Evolutionary conservation across 2,329 filamentous ascomycete species (phyloP), one percentile per base, ranked within the genome.

Genomic region (Pseudopithomyces maydicus): DNA sequence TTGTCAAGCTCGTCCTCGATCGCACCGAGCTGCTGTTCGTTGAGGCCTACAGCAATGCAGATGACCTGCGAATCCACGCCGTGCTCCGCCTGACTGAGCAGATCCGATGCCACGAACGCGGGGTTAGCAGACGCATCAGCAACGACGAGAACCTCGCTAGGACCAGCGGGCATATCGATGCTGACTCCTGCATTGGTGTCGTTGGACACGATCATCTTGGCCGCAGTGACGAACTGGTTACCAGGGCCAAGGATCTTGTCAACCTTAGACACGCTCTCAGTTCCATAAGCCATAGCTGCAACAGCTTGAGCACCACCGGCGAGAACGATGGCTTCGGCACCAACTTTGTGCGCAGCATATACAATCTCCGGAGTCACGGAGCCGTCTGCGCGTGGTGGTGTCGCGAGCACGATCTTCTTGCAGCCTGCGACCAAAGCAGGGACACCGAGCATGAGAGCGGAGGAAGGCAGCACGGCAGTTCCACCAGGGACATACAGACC

Each of bases 191-290:
- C 95, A 58, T 92, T 96, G 43, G 95, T 98, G 74, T 99, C 95
- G 77, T 99, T 99, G 77, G 90, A 91, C 42, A 99, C 95, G 68
- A 93, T 85, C 95, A 99, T 99, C 85, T 99, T 99, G 51, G 91
- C 95, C 0, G 95, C 95, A 0, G 95, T 99, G 39, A 99, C 95
- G 73, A 98, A 99, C 77, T 98, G 95, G 79, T 99, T 99, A 35
- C 95, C 95, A 2, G 95, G 95, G 0, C 95, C 95, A 12, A 98
- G 86, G 67, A 99, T 97, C 85, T 99, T 99, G 83, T 99, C 95
- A 7, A 99, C 95, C 81, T 99, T 99, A 76, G 83, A 91, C 49
- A 99, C 87, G 67, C 88, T 94, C 78, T 97, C 90, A 0, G 95
- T 99, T 46, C 95, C 95, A 78, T 99, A 99, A 2, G 95, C 95